phyloP scores from a whole-genome alignment of 192 early-diverging fungal species.

The Umbelopsis isabellina region DNA sequence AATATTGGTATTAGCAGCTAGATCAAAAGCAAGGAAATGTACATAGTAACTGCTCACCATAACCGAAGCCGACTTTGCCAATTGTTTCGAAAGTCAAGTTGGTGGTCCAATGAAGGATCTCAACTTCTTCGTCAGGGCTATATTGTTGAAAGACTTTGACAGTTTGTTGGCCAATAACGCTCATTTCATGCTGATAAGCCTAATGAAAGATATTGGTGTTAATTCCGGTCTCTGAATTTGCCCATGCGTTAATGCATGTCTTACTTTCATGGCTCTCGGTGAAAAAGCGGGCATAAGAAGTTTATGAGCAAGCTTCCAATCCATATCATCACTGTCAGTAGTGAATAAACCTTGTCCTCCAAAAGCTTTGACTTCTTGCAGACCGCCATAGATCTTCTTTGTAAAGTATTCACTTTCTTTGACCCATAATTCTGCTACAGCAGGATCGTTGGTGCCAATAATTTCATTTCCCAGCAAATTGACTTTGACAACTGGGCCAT shows the following conservation, averaged over 20 bases:
- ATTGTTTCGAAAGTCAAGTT: constrained; percentile 51
- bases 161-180: constrained; percentile 36
- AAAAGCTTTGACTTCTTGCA: constrained; percentile 49
- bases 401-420: constrained; percentile 54
- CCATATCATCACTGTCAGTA: constrained; percentile 46
- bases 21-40: not conserved
- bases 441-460: constrained; percentile 44
- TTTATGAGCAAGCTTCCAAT: constrained; percentile 62
- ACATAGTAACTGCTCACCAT: not conserved
- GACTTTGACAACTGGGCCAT: constrained; percentile 39
- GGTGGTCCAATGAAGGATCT: constrained; percentile 54
- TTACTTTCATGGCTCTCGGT: constrained; percentile 43
- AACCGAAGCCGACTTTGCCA: constrained; percentile 53
- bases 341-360: constrained; percentile 58
- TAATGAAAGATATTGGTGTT: not conserved
- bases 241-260: not conserved
- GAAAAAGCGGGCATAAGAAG: constrained; percentile 62
- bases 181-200: constrained; percentile 51
- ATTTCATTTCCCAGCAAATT: constrained; percentile 20
- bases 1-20: not conserved
- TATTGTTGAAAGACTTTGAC: constrained; percentile 39
- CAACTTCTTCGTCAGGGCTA: constrained; percentile 34
- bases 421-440: constrained; percentile 41
- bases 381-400: constrained; percentile 41
- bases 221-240: not conserved